phyloP scores from a whole-genome alignment of 257 asterid species.

The Primulina huaijiensis region DNA sequence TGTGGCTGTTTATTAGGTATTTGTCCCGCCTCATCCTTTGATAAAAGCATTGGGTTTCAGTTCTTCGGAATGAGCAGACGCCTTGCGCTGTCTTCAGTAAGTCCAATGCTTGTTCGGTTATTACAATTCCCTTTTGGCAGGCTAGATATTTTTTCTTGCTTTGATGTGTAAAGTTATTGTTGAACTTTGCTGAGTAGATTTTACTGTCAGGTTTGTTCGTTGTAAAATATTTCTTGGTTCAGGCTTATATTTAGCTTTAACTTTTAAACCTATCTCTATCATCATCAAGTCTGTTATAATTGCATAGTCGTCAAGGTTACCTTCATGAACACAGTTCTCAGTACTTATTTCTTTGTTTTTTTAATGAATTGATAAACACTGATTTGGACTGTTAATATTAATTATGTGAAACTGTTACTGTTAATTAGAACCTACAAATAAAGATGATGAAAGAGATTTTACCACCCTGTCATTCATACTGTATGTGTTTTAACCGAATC shows the following conservation, averaged over 20 bases:
- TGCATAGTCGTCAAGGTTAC: neutral
- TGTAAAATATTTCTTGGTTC: conserved; percentile 3
- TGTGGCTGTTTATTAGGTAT: conserved; percentile 46
- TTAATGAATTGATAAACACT: neutral
- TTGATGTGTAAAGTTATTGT: neutral
- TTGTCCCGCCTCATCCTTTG: conserved; percentile 94
- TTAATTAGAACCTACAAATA: neutral
- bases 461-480: neutral
- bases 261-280: neutral
- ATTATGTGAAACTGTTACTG: no score
- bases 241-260: neutral
- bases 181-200: conserved; percentile 5
- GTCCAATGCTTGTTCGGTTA: conserved; percentile 18
- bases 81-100: conserved; percentile 81
- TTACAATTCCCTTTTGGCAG: neutral
- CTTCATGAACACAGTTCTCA: neutral
- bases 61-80: conserved; percentile 88
- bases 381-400: no score
- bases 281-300: neutral
- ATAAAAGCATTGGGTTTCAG: conserved; percentile 97
- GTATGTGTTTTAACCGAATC: neutral
- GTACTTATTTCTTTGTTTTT: neutral
- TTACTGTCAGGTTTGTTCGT: neutral
- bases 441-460: neutral
- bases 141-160: neutral